phyloP scores from a whole-genome alignment of 2,329 filamentous ascomycete genomes.

The Phyllosticta capitalensis region DNA sequence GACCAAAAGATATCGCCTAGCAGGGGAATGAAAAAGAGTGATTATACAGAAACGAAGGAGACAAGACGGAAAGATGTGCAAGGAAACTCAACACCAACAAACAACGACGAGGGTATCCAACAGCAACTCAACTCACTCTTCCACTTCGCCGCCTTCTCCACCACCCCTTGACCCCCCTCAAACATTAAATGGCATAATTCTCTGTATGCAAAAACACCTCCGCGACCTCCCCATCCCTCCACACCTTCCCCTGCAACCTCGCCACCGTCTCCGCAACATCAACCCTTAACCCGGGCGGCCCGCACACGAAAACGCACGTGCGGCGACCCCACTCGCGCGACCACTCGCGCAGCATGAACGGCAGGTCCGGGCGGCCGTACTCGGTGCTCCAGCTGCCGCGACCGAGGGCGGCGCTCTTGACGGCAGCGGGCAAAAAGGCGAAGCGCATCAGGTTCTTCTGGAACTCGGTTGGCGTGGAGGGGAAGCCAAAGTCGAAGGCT shows the following conservation, averaged over 20 bases:
- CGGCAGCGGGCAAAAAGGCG: conserved; percentile 57
- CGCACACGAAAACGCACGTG: conserved; percentile 88
- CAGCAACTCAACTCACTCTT: background rate
- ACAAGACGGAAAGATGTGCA: too few species aligned
- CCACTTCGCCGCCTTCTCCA: background rate
- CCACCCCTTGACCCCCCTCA: too few species aligned
- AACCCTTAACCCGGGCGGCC: conserved; percentile 75
- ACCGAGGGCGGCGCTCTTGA: conserved; percentile 31
- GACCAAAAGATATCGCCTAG: background rate
- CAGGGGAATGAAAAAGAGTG: background rate
- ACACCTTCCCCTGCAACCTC: conserved; percentile 70
- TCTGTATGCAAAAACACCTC: conserved; percentile 93
- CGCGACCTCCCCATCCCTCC: conserved; percentile 66
- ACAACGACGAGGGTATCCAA: background rate
- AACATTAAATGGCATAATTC: conserved; percentile 71
- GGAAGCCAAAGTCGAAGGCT: conserved; percentile 55
- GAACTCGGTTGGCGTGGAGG: conserved; percentile 73
- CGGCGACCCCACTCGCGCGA: conserved; percentile 70
- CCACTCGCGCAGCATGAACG: conserved; percentile 76
- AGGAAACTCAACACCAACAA: too few species aligned
- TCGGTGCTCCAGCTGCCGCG: conserved; percentile 78
- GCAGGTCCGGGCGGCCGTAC: conserved; percentile 81
- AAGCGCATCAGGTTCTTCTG: conserved; percentile 87
- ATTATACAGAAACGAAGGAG: background rate
- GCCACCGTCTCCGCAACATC: conserved; percentile 84